Evolutionary conservation across 2,329 filamentous ascomycete species (phyloP).

Genomic region (Plenodomus lindquistii): DNA sequence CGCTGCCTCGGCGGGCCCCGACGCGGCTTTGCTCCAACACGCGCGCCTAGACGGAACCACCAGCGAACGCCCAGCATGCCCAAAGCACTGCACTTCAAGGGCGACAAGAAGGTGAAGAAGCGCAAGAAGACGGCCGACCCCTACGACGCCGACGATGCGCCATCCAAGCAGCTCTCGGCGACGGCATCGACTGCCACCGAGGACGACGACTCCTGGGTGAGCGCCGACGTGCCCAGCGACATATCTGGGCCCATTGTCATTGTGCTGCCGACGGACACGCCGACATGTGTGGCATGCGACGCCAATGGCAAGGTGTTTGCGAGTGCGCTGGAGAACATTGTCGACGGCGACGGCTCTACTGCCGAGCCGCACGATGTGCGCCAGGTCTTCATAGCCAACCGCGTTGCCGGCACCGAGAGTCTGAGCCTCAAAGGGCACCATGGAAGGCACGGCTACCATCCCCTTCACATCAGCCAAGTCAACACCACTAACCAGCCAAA

Average conservation of each 20-base stretch:
- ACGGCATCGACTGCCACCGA: constrained; percentile 51
- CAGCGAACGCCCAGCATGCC: constrained; percentile 62
- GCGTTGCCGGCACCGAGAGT: constrained; percentile 77
- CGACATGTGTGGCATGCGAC: constrained; percentile 81
- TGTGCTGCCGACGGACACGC: constrained; percentile 74
- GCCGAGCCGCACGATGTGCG: constrained; percentile 95
- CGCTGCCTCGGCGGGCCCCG: constrained; percentile 30
- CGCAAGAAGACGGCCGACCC: constrained; percentile 71
- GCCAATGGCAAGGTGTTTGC: constrained; percentile 84
- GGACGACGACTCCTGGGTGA: constrained; percentile 89
- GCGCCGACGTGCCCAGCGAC: constrained; percentile 73
- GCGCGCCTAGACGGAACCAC: constrained; percentile 15
- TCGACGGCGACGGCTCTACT: constrained; percentile 78
- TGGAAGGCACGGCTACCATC: constrained; percentile 62
- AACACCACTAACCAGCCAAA: constrained; percentile 1
- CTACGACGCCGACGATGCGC: constrained; percentile 45
- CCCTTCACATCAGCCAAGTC: not conserved
- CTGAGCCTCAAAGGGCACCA: constrained; percentile 90
- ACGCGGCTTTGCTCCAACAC: constrained; percentile 10
- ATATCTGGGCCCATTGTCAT: constrained; percentile 81
- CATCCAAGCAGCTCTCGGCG: constrained; percentile 41
- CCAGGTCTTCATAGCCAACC: constrained; percentile 92
- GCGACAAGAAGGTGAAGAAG: constrained; percentile 94
- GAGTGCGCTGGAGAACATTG: constrained; percentile 80
- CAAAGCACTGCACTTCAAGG: constrained; percentile 92